Evolutionary conservation across 2,329 filamentous ascomycete genomes (phyloP), one percentile per base, ranked within the genome.

Genomic region (Chlorencoelia australis): DNA sequence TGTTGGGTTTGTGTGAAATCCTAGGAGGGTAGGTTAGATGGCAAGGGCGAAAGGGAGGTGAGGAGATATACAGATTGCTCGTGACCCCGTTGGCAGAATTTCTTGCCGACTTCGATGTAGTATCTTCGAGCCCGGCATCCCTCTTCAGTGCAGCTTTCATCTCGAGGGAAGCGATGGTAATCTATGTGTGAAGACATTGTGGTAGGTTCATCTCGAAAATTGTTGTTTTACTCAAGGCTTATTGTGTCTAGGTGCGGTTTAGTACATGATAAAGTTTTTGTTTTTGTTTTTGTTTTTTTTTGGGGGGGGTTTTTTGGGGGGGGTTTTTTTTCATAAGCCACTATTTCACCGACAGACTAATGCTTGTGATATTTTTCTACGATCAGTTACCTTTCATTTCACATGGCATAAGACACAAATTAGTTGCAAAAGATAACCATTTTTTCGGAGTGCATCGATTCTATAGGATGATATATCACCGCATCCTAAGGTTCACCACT

Each of bases 31-130:
- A n/a, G 29, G 13, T 31, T 9, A 17, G 16, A 31, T 11, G 13
- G 14, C 17, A 14, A 19, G 17, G 14, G 27, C 14, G 9, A 8
- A 29, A 11, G 27, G 11, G 8, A 11, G 14, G 27, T 29, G 14
- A 14, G 4, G 2, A n/a, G n/a, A n/a, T n/a, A n/a, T 21, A 78
- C 76, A 49, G 71, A 67, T 57, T 78, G 75, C 44, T 73, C 68
- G 59, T 82, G 78, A 29, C 77, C 78, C 50, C 74, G 67, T 43
- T 71, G 66, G 56, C 78, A 82, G 49, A 76, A 80, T 52, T 70
- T 73, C 46, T 71, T 73, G 3, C 77, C 77, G 53, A 77, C 73
- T 41, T 75, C 69, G 18, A 74, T 64, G 46, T 74, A 70, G 46
- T 73, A 75, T 40, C 66, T 66, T 24, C 59, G 64, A 32, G 76